Percentiles rank a stretch among this genome's conserved stretches.
phyloP scores from a whole-genome alignment of 805 yeast genomes.

The Starmerella tilneyi region DNA sequence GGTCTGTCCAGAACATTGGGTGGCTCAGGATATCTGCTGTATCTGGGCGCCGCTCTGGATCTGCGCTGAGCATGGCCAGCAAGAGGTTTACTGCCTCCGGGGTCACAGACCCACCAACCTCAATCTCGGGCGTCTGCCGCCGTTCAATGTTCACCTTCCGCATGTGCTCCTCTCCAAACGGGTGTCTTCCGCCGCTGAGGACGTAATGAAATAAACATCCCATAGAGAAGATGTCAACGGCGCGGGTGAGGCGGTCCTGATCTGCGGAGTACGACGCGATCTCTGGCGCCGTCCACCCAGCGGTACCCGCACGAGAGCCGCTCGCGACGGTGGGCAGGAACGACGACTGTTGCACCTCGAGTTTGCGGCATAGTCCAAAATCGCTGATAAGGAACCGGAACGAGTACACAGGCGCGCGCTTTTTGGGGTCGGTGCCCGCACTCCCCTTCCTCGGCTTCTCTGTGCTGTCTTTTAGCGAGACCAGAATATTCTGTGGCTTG shows the following conservation, averaged over 20 bases:
- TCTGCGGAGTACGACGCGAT: constrained; percentile 12
- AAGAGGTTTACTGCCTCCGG: constrained; percentile 67
- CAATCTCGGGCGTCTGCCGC: constrained; percentile 44
- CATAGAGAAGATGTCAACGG: constrained; percentile 85
- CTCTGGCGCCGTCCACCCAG: constrained; percentile 99
- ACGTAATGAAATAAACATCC: constrained; percentile 92
- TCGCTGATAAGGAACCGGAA: constrained; percentile 74
- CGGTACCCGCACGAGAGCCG: constrained; percentile 76
- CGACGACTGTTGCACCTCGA: constrained; percentile 86
- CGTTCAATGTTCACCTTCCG: constrained; percentile 82
- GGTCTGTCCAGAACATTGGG: constrained; percentile 77
- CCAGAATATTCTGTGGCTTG: constrained; percentile 86
- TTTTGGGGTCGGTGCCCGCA: no score
- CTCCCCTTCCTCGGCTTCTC: constrained; percentile 7
- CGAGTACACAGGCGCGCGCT: constrained; percentile 6
- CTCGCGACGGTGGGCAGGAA: constrained; percentile 60
- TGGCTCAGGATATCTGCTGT: constrained; percentile 61
- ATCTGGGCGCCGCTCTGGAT: constrained; percentile 64
- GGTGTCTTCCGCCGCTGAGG: constrained; percentile 74
- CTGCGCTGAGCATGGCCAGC: constrained; percentile 53
- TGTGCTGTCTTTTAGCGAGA: constrained; percentile 46
- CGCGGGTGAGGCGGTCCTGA: constrained; percentile 54
- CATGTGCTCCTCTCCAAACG: constrained; percentile 84
- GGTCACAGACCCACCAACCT: constrained; percentile 34
- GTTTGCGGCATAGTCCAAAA: constrained; percentile 86